Evolutionary conservation across 2,329 filamentous ascomycete species (phyloP).

Genomic region (Penicillium sp.): DNA sequence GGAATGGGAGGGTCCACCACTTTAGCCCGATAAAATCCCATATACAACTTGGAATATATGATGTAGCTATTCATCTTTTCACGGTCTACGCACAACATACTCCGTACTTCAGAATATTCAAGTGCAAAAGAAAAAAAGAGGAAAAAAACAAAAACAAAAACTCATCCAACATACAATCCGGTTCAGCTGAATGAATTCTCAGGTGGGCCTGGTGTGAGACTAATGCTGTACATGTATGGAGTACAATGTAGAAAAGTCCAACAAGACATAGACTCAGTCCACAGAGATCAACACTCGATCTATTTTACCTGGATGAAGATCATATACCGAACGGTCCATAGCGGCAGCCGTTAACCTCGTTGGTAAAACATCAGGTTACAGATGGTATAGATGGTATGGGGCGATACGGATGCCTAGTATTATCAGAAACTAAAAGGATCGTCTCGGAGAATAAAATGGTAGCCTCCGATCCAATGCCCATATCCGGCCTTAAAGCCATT

Average conservation of each 20-base stretch:
- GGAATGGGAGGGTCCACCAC: slow-evolving; percentile 20
- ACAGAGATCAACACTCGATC: slow-evolving; percentile 10
- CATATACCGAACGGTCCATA: slow-evolving; percentile 7
- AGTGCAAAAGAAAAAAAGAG: neutral
- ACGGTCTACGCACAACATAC: neutral
- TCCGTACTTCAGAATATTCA: neutral
- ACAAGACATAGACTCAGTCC: slow-evolving; percentile 1
- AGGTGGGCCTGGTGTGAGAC: neutral
- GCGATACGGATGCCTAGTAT: neutral
- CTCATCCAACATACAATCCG: neutral
- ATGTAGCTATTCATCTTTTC: neutral
- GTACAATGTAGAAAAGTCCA: neutral
- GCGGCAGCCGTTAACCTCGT: neutral
- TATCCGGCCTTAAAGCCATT: slow-evolving; percentile 6
- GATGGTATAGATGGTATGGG: slow-evolving; percentile 1
- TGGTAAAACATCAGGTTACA: slow-evolving; percentile 10
- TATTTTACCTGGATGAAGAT: slow-evolving; percentile 8
- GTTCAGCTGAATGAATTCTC: neutral
- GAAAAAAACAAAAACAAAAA: neutral
- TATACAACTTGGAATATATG: neutral
- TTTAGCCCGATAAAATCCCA: slow-evolving; percentile 5
- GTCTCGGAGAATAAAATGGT: slow-evolving; percentile 10
- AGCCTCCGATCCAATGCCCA: slow-evolving; percentile 14
- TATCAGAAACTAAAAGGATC: slow-evolving; percentile 13
- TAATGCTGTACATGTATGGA: neutral